A percentile compares a stretch with the other conserved stretches of the same genome.
These are phyloP conservation scores for Alternaria longipes DNA, from an alignment of 2,329 filamentous ascomycete species.

Conservation along the genomic window DNA sequence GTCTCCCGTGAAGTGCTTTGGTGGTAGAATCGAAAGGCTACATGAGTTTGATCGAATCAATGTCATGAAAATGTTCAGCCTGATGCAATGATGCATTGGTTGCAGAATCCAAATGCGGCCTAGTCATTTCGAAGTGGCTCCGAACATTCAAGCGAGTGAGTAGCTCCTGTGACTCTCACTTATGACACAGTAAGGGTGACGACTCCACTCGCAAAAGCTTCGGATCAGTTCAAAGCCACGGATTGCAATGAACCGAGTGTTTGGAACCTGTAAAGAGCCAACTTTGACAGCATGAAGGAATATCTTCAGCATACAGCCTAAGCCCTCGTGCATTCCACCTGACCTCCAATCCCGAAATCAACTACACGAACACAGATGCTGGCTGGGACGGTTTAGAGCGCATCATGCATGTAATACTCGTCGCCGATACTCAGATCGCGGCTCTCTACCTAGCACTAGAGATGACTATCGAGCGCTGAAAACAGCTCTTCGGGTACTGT, in stretches of 20 bases:
- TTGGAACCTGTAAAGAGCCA: background rate
- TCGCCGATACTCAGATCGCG: conserved; percentile 23
- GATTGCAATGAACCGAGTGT: background rate
- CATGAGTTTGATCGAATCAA: background rate
- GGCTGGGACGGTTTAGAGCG: conserved; percentile 29
- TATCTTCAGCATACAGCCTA: background rate
- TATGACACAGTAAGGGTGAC: background rate
- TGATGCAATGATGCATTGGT: background rate
- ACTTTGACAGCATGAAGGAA: background rate
- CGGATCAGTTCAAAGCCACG: background rate
- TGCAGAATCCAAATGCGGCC: background rate
- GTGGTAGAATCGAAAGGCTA: background rate
- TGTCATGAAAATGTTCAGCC: background rate
- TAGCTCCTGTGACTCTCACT: background rate
- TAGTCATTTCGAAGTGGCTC: background rate
- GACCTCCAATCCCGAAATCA: background rate
- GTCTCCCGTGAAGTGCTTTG: background rate
- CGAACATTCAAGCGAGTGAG: background rate
- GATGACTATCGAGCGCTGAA: conserved; percentile 45
- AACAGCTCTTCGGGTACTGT: conserved; percentile 46
- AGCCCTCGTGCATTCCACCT: background rate
- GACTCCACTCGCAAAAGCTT: background rate
- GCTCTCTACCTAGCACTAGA: conserved; percentile 26
- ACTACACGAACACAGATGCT: conserved; percentile 10
- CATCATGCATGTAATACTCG: conserved; percentile 23